These are phyloP conservation scores for Pueraria montana DNA, from an alignment of 306 rosid species.

Conservation along the genomic window DNA sequence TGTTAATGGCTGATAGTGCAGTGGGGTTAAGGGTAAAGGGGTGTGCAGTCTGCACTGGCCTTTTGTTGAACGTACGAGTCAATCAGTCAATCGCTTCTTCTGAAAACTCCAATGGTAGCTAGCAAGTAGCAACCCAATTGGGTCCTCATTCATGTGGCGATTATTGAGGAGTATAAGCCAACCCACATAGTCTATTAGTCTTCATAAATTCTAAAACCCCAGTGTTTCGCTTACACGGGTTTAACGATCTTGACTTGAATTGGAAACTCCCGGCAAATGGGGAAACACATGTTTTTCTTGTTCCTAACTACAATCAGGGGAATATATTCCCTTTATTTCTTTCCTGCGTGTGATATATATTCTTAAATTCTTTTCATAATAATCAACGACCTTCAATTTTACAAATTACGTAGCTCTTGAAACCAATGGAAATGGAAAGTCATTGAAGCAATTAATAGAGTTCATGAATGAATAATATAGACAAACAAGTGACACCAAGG, in stretches of 20 bases:
- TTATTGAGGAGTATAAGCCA: background rate
- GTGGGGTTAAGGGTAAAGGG: background rate
- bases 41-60: background rate
- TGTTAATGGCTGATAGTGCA: background rate
- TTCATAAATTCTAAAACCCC: slow-evolving; percentile 28
- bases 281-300: slow-evolving; percentile 19
- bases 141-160: slow-evolving; percentile 4
- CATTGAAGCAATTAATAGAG: background rate
- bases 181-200: background rate
- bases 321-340: background rate
- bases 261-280: slow-evolving; percentile 2
- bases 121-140: slow-evolving; percentile 2
- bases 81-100: background rate
- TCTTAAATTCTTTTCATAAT: no score
- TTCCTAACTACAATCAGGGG: background rate
- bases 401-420: background rate
- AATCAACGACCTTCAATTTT: background rate
- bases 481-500: background rate
- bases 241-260: background rate
- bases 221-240: slow-evolving; percentile 16
- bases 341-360: no score
- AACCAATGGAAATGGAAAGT: background rate
- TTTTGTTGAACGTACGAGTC: background rate
- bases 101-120: background rate
- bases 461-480: background rate